Conservation (phyloP, 2,329 filamentous ascomycete genomes). For the Pseudocercospora fuligena region DNA sequence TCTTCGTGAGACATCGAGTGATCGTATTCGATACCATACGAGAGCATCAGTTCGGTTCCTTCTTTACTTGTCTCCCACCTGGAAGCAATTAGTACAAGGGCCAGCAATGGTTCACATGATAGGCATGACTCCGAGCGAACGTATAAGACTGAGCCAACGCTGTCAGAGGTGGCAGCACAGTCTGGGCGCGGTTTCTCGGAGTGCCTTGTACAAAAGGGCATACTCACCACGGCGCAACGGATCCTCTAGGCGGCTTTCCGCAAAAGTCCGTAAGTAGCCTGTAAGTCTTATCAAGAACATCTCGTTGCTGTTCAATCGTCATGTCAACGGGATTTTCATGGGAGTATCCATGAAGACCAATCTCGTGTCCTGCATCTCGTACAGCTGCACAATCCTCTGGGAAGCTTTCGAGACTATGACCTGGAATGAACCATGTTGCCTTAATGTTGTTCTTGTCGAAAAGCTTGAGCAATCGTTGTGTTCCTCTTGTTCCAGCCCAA, state of each 20-base stretch:
- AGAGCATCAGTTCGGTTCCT: slow-evolving; percentile 65
- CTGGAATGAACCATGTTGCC: slow-evolving; percentile 67
- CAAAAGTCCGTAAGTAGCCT: slow-evolving; percentile 69
- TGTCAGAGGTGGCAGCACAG: too few species aligned
- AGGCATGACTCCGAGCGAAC: too few species aligned
- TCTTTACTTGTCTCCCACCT: slow-evolving; percentile 71
- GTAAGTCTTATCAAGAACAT: slow-evolving; percentile 74
- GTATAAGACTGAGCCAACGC: too few species aligned
- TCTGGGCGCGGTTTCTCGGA: too few species aligned
- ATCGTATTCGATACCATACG: slow-evolving; percentile 71
- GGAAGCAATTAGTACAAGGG: too few species aligned
- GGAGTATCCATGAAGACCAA: slow-evolving; percentile 71
- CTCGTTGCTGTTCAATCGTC: slow-evolving; percentile 73
- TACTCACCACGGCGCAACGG: slow-evolving; percentile 65
- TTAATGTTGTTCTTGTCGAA: slow-evolving; percentile 74
- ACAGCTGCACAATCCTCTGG: slow-evolving; percentile 66
- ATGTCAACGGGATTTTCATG: slow-evolving; percentile 75
- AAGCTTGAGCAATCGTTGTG: slow-evolving; percentile 68
- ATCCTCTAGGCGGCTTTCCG: slow-evolving; percentile 71
- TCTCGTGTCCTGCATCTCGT: slow-evolving; percentile 67
- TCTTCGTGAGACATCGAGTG: slow-evolving; percentile 69
- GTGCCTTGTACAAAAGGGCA: too few species aligned
- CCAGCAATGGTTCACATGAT: too few species aligned
- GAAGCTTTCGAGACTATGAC: slow-evolving; percentile 66
- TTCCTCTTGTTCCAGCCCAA: slow-evolving; percentile 69